Percentiles rank a stretch among this genome's conserved stretches.
Evolutionary conservation across 345 rosid genomes (phyloP).

Genomic region (Trapa bicornis): DNA sequence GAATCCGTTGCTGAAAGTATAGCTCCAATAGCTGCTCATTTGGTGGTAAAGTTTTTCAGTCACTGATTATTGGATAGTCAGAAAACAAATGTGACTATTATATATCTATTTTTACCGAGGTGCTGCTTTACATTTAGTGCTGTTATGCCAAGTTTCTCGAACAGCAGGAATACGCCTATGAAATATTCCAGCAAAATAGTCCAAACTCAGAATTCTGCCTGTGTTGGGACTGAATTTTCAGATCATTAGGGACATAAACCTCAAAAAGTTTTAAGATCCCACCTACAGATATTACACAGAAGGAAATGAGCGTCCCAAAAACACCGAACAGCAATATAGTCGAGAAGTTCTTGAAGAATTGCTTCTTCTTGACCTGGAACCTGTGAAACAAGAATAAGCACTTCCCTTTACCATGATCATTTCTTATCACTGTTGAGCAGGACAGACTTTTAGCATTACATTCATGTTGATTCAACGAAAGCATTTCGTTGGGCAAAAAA

Average conservation of each 20-base stretch:
- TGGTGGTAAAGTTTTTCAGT: slow-evolving; percentile 3
- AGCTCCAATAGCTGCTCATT: slow-evolving; percentile 50
- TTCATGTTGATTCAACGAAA: too few species aligned
- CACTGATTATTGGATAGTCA: slow-evolving; percentile 4
- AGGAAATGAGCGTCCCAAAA: slow-evolving; percentile 55
- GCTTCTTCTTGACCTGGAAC: slow-evolving; percentile 75
- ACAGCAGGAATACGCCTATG: slow-evolving; percentile 33
- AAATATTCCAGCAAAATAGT: background rate
- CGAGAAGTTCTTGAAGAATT: slow-evolving; percentile 60
- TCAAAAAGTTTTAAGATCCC: slow-evolving; percentile 11
- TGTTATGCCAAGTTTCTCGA: slow-evolving; percentile 34
- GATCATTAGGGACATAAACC: background rate
- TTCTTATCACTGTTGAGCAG: too few species aligned
- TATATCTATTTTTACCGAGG: slow-evolving; percentile 25
- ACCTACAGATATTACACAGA: slow-evolving; percentile 52
- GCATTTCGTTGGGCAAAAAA: too few species aligned
- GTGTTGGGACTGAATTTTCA: background rate
- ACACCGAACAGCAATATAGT: slow-evolving; percentile 56
- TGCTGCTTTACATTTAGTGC: slow-evolving; percentile 27
- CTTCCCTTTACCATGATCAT: too few species aligned
- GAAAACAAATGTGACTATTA: background rate
- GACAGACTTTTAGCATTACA: too few species aligned
- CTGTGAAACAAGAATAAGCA: slow-evolving; percentile 21
- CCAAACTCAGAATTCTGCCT: background rate
- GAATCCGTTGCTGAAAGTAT: slow-evolving; percentile 70